Evolutionary conservation across 805 yeast genomes (phyloP).

Genomic region (Debaryomyces tyrocola): DNA sequence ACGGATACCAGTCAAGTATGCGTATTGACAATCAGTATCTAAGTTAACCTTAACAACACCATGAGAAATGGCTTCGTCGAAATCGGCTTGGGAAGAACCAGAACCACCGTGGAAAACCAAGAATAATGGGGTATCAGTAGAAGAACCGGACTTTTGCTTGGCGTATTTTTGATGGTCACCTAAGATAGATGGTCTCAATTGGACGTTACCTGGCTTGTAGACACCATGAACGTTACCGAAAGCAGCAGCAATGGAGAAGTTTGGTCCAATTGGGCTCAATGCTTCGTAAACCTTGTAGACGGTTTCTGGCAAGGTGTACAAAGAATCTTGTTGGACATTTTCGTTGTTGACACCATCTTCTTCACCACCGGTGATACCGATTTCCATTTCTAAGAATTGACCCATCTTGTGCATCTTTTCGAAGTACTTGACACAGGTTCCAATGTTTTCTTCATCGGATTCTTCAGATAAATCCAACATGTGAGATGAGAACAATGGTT

Average conservation of each 20-base stretch:
- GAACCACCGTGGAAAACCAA: slow-evolving; percentile 99
- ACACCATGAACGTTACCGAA: slow-evolving; percentile 99
- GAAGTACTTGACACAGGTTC: slow-evolving; percentile 92
- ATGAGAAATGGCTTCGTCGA: slow-evolving; percentile 81
- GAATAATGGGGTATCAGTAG: slow-evolving; percentile 73
- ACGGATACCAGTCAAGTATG: slow-evolving; percentile 95
- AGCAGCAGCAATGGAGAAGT: slow-evolving; percentile 99
- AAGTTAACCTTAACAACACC: slow-evolving; percentile 99
- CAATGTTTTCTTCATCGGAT: slow-evolving; percentile 92
- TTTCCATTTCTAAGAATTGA: slow-evolving; percentile 99
- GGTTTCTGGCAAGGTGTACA: slow-evolving; percentile 95
- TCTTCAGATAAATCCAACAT: slow-evolving; percentile 98
- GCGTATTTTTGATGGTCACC: slow-evolving; percentile 96
- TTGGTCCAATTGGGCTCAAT: slow-evolving; percentile 85
- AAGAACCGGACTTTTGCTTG: slow-evolving; percentile 57
- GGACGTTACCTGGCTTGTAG: slow-evolving; percentile 98
- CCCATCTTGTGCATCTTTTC: slow-evolving; percentile 88
- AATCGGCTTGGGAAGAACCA: slow-evolving; percentile 91
- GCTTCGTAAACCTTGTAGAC: slow-evolving; percentile 91
- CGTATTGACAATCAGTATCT: slow-evolving; percentile 99
- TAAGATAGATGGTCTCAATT: slow-evolving; percentile 85
- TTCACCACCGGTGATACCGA: slow-evolving; percentile 99
- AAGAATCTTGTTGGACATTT: slow-evolving; percentile 77
- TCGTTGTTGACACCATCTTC: slow-evolving; percentile 99
- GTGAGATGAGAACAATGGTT: slow-evolving; percentile 97